Percentiles rank a stretch among this genome's conserved stretches.
Evolutionary conservation across 2,329 filamentous ascomycete genomes (phyloP).

Genomic region (Orbilia oligospora): DNA sequence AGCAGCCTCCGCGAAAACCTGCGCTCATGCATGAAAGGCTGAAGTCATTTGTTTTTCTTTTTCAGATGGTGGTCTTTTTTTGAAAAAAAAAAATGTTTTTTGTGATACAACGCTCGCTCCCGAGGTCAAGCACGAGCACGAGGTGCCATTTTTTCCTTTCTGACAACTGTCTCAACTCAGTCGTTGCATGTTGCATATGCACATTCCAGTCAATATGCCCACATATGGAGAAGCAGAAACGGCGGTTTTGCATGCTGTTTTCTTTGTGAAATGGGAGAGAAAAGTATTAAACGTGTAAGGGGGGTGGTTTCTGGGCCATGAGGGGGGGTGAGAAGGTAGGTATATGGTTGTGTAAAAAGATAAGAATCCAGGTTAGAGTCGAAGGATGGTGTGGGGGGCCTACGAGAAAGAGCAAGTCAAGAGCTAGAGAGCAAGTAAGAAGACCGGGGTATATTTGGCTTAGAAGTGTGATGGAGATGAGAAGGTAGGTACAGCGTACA

Average conservation of each 20-base stretch:
- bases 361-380: constrained; percentile 20
- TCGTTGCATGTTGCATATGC: constrained; percentile 35
- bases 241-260: neutral
- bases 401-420: constrained; percentile 16
- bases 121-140: neutral
- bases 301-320: no score
- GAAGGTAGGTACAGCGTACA: constrained; percentile 33
- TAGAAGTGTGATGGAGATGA: constrained; percentile 40
- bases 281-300: constrained; percentile 2
- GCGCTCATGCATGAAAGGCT: constrained; percentile 56
- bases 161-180: neutral
- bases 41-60: constrained; percentile 12
- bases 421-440: constrained; percentile 11
- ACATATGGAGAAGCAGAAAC: constrained; percentile 13
- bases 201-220: constrained; percentile 32
- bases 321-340: neutral
- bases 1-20: constrained; percentile 49
- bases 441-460: constrained; percentile 41
- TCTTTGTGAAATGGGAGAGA: neutral
- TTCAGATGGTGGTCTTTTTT: neutral
- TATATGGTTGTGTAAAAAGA: constrained; percentile 27
- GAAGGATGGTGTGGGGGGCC: constrained; percentile 33
- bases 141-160: constrained; percentile 4
- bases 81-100: constrained; percentile 3
- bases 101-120: constrained; percentile 23